Evolutionary conservation across 225 moss, liverwort and hornwort genomes (phyloP), one percentile per base, ranked within the genome.

Genomic region (Polytrichum formosum): DNA sequence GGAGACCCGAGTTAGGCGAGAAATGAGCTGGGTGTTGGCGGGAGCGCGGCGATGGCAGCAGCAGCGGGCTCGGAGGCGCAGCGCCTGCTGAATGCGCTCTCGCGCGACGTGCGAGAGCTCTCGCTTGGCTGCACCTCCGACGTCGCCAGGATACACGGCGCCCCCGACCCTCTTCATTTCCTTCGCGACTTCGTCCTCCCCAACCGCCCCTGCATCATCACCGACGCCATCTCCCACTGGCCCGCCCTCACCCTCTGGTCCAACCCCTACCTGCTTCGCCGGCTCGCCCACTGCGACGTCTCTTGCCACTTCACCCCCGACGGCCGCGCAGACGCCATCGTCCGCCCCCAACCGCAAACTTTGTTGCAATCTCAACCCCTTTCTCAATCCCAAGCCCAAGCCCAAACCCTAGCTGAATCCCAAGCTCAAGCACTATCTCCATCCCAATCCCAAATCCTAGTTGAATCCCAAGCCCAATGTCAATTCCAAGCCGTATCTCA

Each of bases 251-350:
- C 71, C 33, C 66, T 67, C 10, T 97, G 97, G 97, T 85, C 89
- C 21, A 92, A 97, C 31, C 70, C 79, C 1, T 97, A 97, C 76
- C 59, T 97, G 26, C 72, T 67, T 46, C 26, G 83, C 5, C 74
- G 78, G 53, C 68, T 97, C 13, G 71, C 76, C 6, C 29, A 80
- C 66, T 82, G 80, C 61, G 55, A 53, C 1, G 93, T 97, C 23
- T 92, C 94, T 64, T 90, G 94, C 30, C 97, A 97, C 70, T 93
- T 92, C 65, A 97, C 92, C 16, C 94, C 92, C 4, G 91, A 97
- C 72, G 97, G 97, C 19, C 92, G 86, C 74, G 97, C 97, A 4
- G 97, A 97, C 73, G 87, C 94, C 5, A 26, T 97, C 6, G 90
- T 88, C 17, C 65, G 20, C 21, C 66, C 6, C 18, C 26, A 30